Percentiles rank a stretch among this genome's conserved stretches.
These are phyloP conservation scores for Naganishia vaughanmartiniae DNA, from an alignment of 768 basidiomycete genomes.

Conservation along the genomic window DNA sequence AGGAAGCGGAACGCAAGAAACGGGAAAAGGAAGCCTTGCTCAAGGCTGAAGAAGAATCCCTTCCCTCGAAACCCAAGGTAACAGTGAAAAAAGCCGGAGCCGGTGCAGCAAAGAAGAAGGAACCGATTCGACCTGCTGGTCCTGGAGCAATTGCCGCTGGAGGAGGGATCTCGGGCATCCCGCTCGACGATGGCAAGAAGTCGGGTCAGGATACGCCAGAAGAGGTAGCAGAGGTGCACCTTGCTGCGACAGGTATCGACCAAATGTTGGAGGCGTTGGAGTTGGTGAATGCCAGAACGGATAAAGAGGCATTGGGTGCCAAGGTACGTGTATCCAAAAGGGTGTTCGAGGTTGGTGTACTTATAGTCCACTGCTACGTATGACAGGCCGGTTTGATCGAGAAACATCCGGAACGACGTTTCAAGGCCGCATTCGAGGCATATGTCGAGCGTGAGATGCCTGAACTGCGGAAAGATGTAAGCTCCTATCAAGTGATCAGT, in stretches of 20 bases:
- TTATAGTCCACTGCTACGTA: neutral
- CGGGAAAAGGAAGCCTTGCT: conserved; percentile 79
- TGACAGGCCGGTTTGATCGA: conserved; percentile 71
- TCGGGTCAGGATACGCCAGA: conserved; percentile 32
- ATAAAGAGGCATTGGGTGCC: conserved; percentile 83
- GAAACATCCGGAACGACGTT: conserved; percentile 89
- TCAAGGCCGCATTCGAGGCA: conserved; percentile 89
- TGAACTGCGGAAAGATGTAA: conserved; percentile 62
- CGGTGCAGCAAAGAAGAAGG: conserved; percentile 53
- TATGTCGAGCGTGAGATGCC: conserved; percentile 85
- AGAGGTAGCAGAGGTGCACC: conserved; percentile 59
- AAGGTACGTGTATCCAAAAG: conserved; percentile 52
- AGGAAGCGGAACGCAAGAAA: conserved; percentile 63
- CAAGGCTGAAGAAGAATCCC: conserved; percentile 77
- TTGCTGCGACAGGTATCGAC: conserved; percentile 81
- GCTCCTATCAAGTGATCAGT: conserved; percentile 34
- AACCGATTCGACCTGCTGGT: conserved; percentile 61
- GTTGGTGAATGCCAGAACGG: conserved; percentile 84
- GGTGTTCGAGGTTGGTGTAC: neutral
- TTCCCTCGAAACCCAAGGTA: conserved; percentile 56
- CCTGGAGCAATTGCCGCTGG: conserved; percentile 83
- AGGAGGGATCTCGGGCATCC: conserved; percentile 52
- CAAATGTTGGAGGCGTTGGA: conserved; percentile 84
- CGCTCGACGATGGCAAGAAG: conserved; percentile 31
- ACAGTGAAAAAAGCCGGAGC: conserved; percentile 59